Evolutionary conservation across 1,284 basidiomycete species (phyloP).

Genomic region (Nidula niveotomentosa): DNA sequence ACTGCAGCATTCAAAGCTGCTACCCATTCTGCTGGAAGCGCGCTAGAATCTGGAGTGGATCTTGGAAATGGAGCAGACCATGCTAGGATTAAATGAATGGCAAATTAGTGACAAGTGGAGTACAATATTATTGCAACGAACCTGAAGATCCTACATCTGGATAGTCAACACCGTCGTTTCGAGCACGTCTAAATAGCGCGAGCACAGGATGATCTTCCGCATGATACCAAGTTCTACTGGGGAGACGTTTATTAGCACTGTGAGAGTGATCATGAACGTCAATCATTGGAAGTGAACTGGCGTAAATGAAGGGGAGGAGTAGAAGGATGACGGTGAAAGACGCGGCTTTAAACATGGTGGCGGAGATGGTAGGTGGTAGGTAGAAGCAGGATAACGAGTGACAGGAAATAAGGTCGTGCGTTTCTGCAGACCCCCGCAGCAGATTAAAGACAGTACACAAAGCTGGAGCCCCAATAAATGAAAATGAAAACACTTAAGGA

Average conservation of each 20-base stretch:
- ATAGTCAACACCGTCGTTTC: conserved; percentile 44
- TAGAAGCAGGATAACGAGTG: no score
- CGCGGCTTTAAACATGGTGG: conserved; percentile 5
- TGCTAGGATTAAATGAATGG: conserved; percentile 31
- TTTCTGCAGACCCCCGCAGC: no score
- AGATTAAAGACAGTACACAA: no score
- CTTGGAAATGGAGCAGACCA: conserved; percentile 59
- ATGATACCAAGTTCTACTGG: conserved; percentile 54
- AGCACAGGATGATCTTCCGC: conserved; percentile 54
- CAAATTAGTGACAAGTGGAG: not conserved
- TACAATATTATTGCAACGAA: conserved; percentile 17
- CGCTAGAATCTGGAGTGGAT: conserved; percentile 36
- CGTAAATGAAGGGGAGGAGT: conserved; percentile 9
- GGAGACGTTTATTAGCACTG: conserved; percentile 27
- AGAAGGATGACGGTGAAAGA: no score
- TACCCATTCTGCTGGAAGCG: conserved; percentile 64
- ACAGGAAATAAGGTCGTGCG: no score
- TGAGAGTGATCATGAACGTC: conserved; percentile 27
- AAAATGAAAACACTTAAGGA: no score
- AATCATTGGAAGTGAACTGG: conserved; percentile 24
- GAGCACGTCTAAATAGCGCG: conserved; percentile 54
- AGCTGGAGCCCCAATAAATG: no score
- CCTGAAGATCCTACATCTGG: conserved; percentile 58
- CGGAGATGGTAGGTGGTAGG: no score
- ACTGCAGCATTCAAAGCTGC: conserved; percentile 66